phyloP scores from a whole-genome alignment of 2,329 filamentous ascomycete species.

The Sporothrix dimorphospora region DNA sequence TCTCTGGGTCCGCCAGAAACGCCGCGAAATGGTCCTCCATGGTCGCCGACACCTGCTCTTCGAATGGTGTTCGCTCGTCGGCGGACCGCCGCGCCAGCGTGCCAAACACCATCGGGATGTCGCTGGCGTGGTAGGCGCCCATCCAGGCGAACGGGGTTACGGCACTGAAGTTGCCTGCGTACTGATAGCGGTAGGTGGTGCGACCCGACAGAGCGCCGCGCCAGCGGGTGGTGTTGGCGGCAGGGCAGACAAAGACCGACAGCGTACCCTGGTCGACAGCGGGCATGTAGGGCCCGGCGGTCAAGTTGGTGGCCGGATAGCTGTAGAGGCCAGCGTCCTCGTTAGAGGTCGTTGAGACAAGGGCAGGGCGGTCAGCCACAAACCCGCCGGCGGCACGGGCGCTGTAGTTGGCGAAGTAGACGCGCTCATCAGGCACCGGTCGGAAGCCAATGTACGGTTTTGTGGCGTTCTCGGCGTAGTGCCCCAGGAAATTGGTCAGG shows the following conservation, averaged over 20 bases:
- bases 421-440: conserved; percentile 38
- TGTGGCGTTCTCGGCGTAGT: conserved; percentile 30
- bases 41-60: neutral
- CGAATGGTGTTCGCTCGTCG: neutral
- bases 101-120: neutral
- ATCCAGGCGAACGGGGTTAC: conserved; percentile 39
- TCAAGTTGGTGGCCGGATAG: neutral
- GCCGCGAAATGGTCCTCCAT: neutral
- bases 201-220: conserved; percentile 27
- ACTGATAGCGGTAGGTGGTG: conserved; percentile 47
- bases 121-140: neutral
- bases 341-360: neutral
- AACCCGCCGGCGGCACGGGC: conserved; percentile 32
- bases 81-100: neutral
- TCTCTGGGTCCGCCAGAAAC: neutral
- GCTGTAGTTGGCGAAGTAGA: conserved; percentile 42
- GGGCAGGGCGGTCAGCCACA: neutral
- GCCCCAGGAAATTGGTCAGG: neutral
- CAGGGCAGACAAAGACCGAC: conserved; percentile 36
- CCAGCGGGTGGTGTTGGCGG: conserved; percentile 35
- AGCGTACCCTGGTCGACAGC: conserved; percentile 36
- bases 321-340: neutral
- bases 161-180: conserved; percentile 47
- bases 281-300: conserved; percentile 35
- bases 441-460: conserved; percentile 37